Evolutionary conservation across 441 rosid genomes (phyloP).

Genomic region (Populus hybrid): DNA sequence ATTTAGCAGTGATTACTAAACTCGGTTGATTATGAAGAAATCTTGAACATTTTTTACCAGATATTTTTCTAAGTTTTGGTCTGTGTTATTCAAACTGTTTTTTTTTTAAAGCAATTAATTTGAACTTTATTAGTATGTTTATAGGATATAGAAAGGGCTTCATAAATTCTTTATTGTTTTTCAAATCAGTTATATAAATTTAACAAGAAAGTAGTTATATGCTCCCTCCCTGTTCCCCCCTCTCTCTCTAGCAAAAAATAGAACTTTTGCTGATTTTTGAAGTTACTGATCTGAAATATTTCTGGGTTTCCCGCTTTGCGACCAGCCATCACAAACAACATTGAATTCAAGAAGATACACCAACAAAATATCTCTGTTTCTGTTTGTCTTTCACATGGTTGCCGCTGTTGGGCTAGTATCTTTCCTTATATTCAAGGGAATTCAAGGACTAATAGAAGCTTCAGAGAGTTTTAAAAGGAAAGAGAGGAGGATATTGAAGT

Average conservation of each 20-base stretch:
- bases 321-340: slow-evolving; percentile 53
- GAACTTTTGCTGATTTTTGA: slow-evolving; percentile 2
- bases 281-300: slow-evolving; percentile 5
- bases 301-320: slow-evolving; percentile 2
- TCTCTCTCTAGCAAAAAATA: not conserved
- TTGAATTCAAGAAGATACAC: slow-evolving; percentile 79
- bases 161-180: slow-evolving; percentile 9
- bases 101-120: slow-evolving; percentile 3
- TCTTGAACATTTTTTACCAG: no score
- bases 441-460: slow-evolving; percentile 66
- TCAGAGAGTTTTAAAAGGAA: slow-evolving; percentile 44
- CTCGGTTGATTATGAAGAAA: no score
- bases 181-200: not conserved
- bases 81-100: not conserved
- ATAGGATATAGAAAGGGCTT: not conserved
- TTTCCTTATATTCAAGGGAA: slow-evolving; percentile 79
- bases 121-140: slow-evolving; percentile 9
- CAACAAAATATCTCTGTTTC: slow-evolving; percentile 63
- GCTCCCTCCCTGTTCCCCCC: not conserved
- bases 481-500: slow-evolving; percentile 57
- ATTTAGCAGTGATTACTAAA: not conserved
- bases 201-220: not conserved
- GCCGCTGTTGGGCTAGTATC: slow-evolving; percentile 60
- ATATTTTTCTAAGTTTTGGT: no score
- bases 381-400: slow-evolving; percentile 67